These are phyloP conservation scores for Penicillium chermesinum DNA, from an alignment of 495 filamentous ascomycete genomes.

Conservation along the genomic window DNA sequence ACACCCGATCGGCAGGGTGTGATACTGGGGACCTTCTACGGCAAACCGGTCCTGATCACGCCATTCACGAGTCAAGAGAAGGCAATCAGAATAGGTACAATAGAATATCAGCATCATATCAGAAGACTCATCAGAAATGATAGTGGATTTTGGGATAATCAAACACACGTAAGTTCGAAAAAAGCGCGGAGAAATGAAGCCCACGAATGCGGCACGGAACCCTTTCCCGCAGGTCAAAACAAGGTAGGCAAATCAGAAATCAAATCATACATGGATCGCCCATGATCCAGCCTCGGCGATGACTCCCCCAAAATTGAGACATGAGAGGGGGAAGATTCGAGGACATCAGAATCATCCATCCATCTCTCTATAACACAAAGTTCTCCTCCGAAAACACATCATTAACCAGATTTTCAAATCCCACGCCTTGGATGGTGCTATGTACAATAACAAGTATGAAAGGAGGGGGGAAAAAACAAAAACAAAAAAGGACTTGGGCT, in stretches of 20 bases:
- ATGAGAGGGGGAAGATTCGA: constrained; percentile 4
- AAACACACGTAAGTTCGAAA: background rate
- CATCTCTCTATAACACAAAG: constrained; percentile 11
- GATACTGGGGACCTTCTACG: too few relatives aligned
- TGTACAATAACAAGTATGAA: constrained; percentile 16
- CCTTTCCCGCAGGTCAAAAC: background rate
- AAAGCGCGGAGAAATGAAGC: background rate
- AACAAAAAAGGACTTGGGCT: too few relatives aligned
- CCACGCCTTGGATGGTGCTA: constrained; percentile 8
- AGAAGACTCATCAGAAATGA: background rate
- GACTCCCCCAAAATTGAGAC: constrained; percentile 6
- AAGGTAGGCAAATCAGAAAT: background rate
- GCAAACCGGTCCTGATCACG: too few relatives aligned
- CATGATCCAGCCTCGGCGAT: constrained; percentile 4
- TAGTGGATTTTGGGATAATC: background rate
- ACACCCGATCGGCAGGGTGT: too few relatives aligned
- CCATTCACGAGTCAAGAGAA: too few relatives aligned
- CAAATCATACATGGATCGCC: constrained; percentile 7
- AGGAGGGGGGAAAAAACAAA: too few relatives aligned
- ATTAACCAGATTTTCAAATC: constrained; percentile 7
- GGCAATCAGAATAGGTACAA: too few relatives aligned
- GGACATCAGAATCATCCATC: constrained; percentile 9
- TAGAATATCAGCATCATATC: background rate
- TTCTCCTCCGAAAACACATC: constrained; percentile 1
- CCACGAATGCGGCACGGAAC: background rate